Base-by-base conservation (phyloP, 1,139 yeast genomes). In the Yamadazyma friedrichii region DNA sequence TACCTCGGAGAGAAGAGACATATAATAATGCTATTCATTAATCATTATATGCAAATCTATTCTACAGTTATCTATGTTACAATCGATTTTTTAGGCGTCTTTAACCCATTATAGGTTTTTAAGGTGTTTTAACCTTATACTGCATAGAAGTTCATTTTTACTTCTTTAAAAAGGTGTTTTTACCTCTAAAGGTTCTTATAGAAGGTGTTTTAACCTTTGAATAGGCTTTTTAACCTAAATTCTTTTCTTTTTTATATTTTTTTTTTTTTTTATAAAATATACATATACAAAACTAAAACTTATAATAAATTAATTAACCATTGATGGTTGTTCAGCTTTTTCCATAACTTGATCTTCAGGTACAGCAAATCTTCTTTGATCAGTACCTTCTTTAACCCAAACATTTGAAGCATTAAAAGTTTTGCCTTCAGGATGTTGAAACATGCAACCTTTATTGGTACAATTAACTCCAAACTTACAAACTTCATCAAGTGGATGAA, bases 381-480 rank as follows among this genome's bases (percentile, higher is more conserved):
- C 70, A 8, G 85, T 76, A 9, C 42, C 42, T 26, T 38, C 44
- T 33, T 38, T 43, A 16, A 40, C 44, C 42, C 43, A 43, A 27
- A 50, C 39, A 33, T 38, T 53, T 9, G 44, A 46, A 24, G 27
- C 15, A 29, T 54, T 48, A 13, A 45, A 47, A 27, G 59, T 44
- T 54, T 93, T 76, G 9, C 86, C 94, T 42, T 79, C 83, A 15
- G 96, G 95, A 62, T 88, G 97, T 54, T 76, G 76, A 64, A 71
- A 88, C 55, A 81, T 64, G 70, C 97, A 88, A 42, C 70, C 67
- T 42, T 70, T 70, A 59, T 86, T 87, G 48, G 74, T 76, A 65
- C 97, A 88, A 48, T 78, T 78, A 43, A 70, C 69, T 12, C 89
- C 95, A 63, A 82, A 88, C 53, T 86, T 84, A 67, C 97, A 88